phyloP scores from a whole-genome alignment of 1,284 basidiomycete species.

The Irpex rosettiformis region DNA sequence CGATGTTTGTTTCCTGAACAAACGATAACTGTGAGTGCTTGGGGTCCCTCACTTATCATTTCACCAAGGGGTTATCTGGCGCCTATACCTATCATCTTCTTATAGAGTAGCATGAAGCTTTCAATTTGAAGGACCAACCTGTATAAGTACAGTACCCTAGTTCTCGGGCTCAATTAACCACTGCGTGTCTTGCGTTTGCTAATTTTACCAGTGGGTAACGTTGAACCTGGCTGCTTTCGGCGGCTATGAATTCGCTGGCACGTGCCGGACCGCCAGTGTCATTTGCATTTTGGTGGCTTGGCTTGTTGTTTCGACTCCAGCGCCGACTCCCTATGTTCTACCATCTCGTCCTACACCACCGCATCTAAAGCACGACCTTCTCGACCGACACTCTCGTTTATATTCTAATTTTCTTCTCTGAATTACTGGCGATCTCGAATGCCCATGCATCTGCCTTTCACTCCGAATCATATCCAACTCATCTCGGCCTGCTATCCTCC shows the following conservation, averaged over 20 bases:
- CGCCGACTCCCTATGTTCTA: background rate
- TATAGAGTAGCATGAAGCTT: no score
- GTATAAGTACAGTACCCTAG: no score
- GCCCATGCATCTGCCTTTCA: constrained; percentile 55
- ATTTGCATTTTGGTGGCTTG: background rate
- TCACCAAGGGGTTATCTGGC: background rate
- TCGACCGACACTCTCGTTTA: constrained; percentile 8
- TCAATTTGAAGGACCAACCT: no score
- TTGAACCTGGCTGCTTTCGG: no score
- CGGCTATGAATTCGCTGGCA: background rate
- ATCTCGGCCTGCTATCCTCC: constrained; percentile 91
- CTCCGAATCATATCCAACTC: constrained; percentile 83
- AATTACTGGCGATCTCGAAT: constrained; percentile 1
- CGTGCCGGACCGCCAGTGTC: background rate
- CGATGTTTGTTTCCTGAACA: no score
- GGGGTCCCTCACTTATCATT: background rate
- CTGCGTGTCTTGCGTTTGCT: no score
- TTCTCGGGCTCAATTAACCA: no score
- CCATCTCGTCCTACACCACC: background rate
- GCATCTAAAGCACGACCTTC: background rate
- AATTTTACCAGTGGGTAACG: no score
- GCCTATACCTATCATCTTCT: no score
- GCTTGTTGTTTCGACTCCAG: background rate
- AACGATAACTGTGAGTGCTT: background rate
- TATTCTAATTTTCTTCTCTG: constrained; percentile 5